Evolutionary conservation across 345 rosid species (phyloP).

Genomic region (Aethionema arabicum): DNA sequence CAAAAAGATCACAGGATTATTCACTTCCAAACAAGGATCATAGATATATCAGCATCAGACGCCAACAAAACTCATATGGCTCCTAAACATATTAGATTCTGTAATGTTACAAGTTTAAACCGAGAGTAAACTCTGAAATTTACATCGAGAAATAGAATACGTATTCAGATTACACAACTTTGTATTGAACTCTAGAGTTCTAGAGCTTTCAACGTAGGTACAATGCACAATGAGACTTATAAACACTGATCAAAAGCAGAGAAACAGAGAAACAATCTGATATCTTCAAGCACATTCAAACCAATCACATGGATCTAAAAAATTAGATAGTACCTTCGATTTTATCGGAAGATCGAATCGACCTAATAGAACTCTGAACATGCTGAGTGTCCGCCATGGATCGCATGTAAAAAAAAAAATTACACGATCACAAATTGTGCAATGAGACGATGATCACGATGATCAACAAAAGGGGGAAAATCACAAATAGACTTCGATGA

Average conservation of each 20-base stretch:
- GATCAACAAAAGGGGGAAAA: conserved; percentile 7
- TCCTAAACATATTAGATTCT: conserved; percentile 10
- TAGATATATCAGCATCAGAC: not conserved
- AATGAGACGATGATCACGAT: conserved; percentile 25
- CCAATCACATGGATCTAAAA: conserved; percentile 28
- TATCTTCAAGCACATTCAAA: conserved; percentile 13
- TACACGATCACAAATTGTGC: conserved; percentile 1
- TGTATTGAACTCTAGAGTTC: not conserved
- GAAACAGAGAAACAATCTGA: not conserved
- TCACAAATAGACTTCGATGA: conserved; percentile 1
- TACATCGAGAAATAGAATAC: not conserved
- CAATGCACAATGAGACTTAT: conserved; percentile 8
- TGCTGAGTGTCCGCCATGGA: conserved; percentile 69
- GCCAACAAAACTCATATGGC: not conserved
- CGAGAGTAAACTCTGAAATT: not conserved
- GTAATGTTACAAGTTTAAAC: not conserved
- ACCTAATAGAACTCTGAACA: conserved; percentile 52
- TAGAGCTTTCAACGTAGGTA: not conserved
- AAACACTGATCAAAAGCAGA: conserved; percentile 26
- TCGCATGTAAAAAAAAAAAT: conserved; percentile 27
- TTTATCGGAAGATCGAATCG: conserved; percentile 56
- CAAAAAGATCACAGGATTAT: not conserved
- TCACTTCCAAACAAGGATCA: conserved; percentile 13
- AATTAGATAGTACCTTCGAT: conserved; percentile 46
- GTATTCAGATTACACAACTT: not conserved